A percentile compares a stretch with the other conserved stretches of the same genome.
Evolutionary conservation across 805 yeast species (phyloP).

Genomic region (Priceomyces castillae): DNA sequence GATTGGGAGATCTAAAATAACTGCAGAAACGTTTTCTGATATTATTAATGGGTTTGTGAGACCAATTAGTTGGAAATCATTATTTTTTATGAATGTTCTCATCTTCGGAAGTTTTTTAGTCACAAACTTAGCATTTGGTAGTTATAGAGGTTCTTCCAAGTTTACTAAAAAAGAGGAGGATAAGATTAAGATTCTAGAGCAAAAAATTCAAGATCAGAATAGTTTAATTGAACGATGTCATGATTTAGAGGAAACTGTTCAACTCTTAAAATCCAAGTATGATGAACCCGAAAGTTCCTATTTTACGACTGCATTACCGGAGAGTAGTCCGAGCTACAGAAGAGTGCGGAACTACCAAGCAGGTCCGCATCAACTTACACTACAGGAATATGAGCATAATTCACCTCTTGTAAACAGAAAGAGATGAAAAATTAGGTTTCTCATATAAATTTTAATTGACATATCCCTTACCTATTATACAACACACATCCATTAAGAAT

Average conservation of each 20-base stretch:
- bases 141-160: constrained; percentile 20
- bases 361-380: background rate
- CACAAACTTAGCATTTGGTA: constrained; percentile 51
- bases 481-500: no score
- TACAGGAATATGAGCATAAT: constrained; percentile 2
- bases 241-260: background rate
- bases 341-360: constrained; percentile 1
- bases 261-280: background rate
- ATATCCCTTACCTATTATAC: no score
- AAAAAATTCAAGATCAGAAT: constrained; percentile 14
- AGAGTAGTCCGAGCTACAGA: background rate
- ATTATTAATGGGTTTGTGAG: constrained; percentile 72
- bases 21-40: constrained; percentile 82
- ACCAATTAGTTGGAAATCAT: constrained; percentile 68
- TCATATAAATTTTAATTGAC: no score
- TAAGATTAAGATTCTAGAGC: constrained; percentile 12
- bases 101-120: constrained; percentile 52
- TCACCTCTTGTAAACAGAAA: constrained; percentile 13
- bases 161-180: constrained; percentile 3
- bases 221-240: constrained; percentile 2
- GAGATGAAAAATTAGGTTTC: no score
- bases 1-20: constrained; percentile 65
- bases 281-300: background rate
- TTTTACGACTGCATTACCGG: constrained; percentile 2
- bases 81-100: constrained; percentile 45